Evolutionary conservation across 805 yeast species (phyloP).

Genomic region (Candida pseudoglaebosa): DNA sequence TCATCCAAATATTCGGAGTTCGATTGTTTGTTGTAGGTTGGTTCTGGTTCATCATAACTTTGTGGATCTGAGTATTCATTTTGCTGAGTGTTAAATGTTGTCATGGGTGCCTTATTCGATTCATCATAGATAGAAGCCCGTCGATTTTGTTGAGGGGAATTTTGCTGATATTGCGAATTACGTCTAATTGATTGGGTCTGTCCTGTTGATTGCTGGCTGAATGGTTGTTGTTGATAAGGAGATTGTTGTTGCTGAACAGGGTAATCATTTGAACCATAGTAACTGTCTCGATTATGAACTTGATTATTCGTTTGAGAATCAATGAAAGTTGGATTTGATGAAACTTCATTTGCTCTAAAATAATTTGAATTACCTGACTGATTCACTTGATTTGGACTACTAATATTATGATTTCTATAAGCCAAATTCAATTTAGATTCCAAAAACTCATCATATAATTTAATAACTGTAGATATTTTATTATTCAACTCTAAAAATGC

Average conservation of each 20-base stretch:
- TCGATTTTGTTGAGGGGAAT: not conserved
- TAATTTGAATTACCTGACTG: conserved; percentile 5
- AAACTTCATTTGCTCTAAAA: not conserved
- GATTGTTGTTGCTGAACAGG: conserved; percentile 1
- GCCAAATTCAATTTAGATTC: conserved; percentile 46
- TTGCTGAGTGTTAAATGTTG: not conserved
- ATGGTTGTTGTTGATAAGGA: conserved; percentile 1
- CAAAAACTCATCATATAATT: conserved; percentile 71
- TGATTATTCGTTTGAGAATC: conserved; percentile 3
- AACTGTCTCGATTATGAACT: not conserved
- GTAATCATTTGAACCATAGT: not conserved
- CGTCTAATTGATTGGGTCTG: conserved; percentile 1
- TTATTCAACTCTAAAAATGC: conserved; percentile 67
- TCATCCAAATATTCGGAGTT: conserved; percentile 2
- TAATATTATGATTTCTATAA: conserved; percentile 26
- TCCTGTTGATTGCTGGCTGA: conserved; percentile 1
- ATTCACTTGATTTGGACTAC: conserved; percentile 6
- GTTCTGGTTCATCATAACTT: not conserved
- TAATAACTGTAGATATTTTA: conserved; percentile 69
- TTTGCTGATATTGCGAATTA: not conserved
- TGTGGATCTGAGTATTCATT: not conserved
- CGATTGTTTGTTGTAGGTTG: not conserved
- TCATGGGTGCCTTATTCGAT: conserved; percentile 1
- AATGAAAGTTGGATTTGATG: conserved; percentile 3
- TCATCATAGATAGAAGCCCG: not conserved